A percentile compares a stretch with the other conserved stretches of the same genome.
Conservation (phyloP, 805 yeast genomes). For the Suhomyces prunicola region DNA sequence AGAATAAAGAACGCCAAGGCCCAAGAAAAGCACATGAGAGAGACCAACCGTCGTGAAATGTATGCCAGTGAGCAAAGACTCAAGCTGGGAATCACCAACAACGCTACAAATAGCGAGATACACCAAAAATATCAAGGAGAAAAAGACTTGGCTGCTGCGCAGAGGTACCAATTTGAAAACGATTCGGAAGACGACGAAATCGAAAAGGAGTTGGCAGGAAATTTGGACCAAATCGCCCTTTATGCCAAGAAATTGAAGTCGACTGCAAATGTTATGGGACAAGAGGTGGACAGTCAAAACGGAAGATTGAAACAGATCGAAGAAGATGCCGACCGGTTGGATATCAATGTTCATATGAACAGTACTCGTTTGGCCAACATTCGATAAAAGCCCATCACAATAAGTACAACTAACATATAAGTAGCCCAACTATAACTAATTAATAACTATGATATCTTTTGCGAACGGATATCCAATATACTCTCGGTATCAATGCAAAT, state of each 20-base stretch:
- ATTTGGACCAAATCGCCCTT: constrained; percentile 72
- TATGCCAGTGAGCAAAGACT: constrained; percentile 67
- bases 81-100: constrained; percentile 52
- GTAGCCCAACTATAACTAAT: neutral
- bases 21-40: constrained; percentile 60
- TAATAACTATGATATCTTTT: neutral
- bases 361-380: constrained; percentile 63
- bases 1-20: constrained; percentile 58
- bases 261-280: constrained; percentile 68
- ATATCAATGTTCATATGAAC: constrained; percentile 77
- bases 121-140: constrained; percentile 52
- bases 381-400: constrained; percentile 19
- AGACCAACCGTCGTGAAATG: constrained; percentile 56
- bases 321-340: constrained; percentile 80
- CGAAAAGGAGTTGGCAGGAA: constrained; percentile 82
- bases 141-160: constrained; percentile 53
- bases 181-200: constrained; percentile 91
- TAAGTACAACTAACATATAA: neutral
- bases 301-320: constrained; percentile 69
- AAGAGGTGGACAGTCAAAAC: constrained; percentile 79
- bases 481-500: neutral
- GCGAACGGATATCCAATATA: neutral
- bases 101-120: constrained; percentile 35
- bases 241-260: constrained; percentile 68
- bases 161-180: constrained; percentile 76